These are phyloP conservation scores for Alnus glutinosa DNA, from an alignment of 306 rosid genomes.

Conservation along the genomic window DNA sequence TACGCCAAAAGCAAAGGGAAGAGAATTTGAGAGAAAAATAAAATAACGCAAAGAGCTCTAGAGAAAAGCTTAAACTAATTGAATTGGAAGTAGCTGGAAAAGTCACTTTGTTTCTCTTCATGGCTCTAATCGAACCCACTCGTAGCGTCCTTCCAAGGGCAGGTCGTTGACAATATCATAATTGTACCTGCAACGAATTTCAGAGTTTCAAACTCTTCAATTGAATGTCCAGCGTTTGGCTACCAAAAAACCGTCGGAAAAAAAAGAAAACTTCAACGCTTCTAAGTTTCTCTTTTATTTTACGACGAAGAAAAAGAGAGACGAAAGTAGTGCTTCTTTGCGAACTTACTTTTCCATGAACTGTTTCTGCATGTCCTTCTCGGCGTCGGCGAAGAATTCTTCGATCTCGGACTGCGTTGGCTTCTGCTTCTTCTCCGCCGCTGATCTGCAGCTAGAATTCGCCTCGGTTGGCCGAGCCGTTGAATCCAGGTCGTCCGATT, in stretches of 20 bases:
- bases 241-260: constrained; percentile 8
- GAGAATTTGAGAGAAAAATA: constrained; percentile 14
- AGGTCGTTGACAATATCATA: constrained; percentile 69
- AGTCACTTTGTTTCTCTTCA: constrained; percentile 22
- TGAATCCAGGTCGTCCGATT: constrained; percentile 42
- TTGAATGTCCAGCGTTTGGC: constrained; percentile 12
- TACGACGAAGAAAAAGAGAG: neutral
- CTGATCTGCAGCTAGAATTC: constrained; percentile 38
- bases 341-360: constrained; percentile 62
- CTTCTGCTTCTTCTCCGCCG: constrained; percentile 45
- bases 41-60: constrained; percentile 30
- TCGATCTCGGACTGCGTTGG: constrained; percentile 70
- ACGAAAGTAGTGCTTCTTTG: neutral
- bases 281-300: neutral
- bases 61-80: constrained; percentile 29
- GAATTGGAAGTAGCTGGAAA: constrained; percentile 32
- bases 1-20: constrained; percentile 9
- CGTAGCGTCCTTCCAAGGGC: constrained; percentile 87
- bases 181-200: constrained; percentile 62
- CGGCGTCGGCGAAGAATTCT: constrained; percentile 71
- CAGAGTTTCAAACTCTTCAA: constrained; percentile 6
- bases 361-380: constrained; percentile 59
- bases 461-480: constrained; percentile 32
- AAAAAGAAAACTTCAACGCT: neutral
- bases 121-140: constrained; percentile 80